Conservation (phyloP, 2,329 filamentous ascomycete species). For the Xylariaceae sp. region DNA sequence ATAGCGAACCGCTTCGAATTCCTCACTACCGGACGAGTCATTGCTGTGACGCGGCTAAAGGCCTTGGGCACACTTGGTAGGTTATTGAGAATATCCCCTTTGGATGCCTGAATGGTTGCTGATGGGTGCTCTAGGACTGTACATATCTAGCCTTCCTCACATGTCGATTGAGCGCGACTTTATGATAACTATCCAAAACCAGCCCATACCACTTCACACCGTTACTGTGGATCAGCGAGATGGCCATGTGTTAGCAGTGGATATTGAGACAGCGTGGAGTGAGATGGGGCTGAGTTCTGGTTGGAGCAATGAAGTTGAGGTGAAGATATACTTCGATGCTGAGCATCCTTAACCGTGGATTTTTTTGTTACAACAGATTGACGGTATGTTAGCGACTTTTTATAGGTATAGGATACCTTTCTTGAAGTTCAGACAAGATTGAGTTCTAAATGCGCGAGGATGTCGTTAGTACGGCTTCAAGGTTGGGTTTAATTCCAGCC, state of each 20-base stretch:
- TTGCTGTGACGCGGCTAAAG: conserved; percentile 75
- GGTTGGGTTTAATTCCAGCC: too few species aligned
- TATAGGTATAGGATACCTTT: too few species aligned
- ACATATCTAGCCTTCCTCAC: conserved; percentile 71
- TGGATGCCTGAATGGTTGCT: conserved; percentile 8
- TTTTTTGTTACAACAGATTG: too few species aligned
- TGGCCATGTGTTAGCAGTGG: conserved; percentile 73
- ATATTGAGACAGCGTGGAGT: conserved; percentile 79
- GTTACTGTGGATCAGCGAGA: conserved; percentile 64
- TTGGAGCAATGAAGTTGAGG: conserved; percentile 80
- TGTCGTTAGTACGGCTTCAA: too few species aligned
- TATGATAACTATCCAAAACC: conserved; percentile 76
- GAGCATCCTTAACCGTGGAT: conserved; percentile 39
- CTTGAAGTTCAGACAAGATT: too few species aligned
- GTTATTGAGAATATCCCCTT: conserved; percentile 29
- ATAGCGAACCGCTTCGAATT: conserved; percentile 65
- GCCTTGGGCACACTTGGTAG: conserved; percentile 77
- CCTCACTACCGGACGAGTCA: conserved; percentile 62
- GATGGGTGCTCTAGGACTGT: conserved; percentile 64
- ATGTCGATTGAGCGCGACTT: conserved; percentile 70
- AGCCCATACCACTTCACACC: conserved; percentile 70
- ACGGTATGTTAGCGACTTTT: too few species aligned
- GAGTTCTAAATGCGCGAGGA: too few species aligned
- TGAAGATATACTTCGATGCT: conserved; percentile 65
- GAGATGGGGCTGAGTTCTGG: conserved; percentile 72